These are phyloP conservation scores for Sporopachydermia lactativora DNA, from an alignment of 805 yeast species.

Conservation along the genomic window DNA sequence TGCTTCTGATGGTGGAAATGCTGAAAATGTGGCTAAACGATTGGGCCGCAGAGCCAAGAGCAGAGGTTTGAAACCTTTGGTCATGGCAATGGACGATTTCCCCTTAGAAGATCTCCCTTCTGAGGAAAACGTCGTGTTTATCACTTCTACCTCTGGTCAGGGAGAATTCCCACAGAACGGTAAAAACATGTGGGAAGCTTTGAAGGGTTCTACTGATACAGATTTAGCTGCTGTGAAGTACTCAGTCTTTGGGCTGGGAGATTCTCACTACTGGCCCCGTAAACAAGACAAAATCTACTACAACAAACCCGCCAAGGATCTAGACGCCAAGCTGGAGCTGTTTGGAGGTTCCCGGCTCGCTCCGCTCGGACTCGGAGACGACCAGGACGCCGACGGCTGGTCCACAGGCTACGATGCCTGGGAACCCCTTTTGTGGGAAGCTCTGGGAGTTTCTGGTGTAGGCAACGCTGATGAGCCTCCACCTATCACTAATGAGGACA, in stretches of 20 bases:
- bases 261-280: slow-evolving; percentile 90
- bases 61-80: slow-evolving; percentile 59
- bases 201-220: slow-evolving; percentile 44
- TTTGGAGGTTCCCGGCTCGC: slow-evolving; percentile 64
- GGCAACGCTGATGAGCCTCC: slow-evolving; percentile 81
- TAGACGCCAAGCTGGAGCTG: slow-evolving; percentile 45
- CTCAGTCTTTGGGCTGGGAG: slow-evolving; percentile 69
- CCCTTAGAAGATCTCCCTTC: slow-evolving; percentile 59
- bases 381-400: slow-evolving; percentile 94
- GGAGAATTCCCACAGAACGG: slow-evolving; percentile 83
- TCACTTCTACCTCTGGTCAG: slow-evolving; percentile 71
- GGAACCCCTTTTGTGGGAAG: slow-evolving; percentile 78
- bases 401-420: slow-evolving; percentile 82
- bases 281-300: slow-evolving; percentile 89
- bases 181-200: slow-evolving; percentile 58
- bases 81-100: slow-evolving; percentile 56
- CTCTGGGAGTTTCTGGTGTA: slow-evolving; percentile 72
- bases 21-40: slow-evolving; percentile 68
- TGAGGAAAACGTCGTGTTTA: slow-evolving; percentile 55
- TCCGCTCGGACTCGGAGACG: slow-evolving; percentile 85
- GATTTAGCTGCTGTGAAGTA: slow-evolving; percentile 46
- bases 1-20: slow-evolving; percentile 90
- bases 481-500: slow-evolving; percentile 88
- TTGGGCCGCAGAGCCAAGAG: slow-evolving; percentile 66
- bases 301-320: slow-evolving; percentile 78